Conservation (phyloP, 1,139 yeast genomes). For the Scheffersomyces segobiensis region DNA sequence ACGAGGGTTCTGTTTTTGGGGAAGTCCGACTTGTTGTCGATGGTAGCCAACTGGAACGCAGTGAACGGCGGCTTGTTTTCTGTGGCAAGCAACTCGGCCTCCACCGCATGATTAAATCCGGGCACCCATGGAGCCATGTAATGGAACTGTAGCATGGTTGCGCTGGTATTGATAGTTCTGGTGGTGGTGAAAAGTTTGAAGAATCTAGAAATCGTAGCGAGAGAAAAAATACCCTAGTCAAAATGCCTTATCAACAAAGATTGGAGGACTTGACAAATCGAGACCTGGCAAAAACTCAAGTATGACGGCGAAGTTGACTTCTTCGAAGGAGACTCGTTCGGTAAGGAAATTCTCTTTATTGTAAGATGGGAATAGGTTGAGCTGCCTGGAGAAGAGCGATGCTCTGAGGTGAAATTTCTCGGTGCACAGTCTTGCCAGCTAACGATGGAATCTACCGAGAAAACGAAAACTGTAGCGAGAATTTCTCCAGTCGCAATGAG, state of each 20-base stretch:
- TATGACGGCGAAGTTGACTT: neutral
- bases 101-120: slow-evolving; percentile 50
- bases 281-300: neutral
- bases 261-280: neutral
- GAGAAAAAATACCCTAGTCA: neutral
- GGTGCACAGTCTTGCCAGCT: neutral
- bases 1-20: slow-evolving; percentile 73
- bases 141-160: slow-evolving; percentile 30
- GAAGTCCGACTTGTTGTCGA: slow-evolving; percentile 49
- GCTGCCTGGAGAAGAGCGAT: neutral
- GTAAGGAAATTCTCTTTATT: neutral
- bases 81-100: slow-evolving; percentile 38
- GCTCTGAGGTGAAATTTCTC: neutral
- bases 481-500: neutral
- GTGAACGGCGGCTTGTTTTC: slow-evolving; percentile 44
- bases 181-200: neutral
- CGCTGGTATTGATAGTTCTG: neutral
- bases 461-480: neutral
- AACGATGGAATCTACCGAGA: neutral
- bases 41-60: slow-evolving; percentile 69
- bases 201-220: neutral
- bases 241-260: neutral
- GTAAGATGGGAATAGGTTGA: neutral
- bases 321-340: neutral
- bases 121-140: slow-evolving; percentile 78